Base-by-base conservation (phyloP, 2,329 filamentous ascomycete species). In the Nemania sp. region DNA sequence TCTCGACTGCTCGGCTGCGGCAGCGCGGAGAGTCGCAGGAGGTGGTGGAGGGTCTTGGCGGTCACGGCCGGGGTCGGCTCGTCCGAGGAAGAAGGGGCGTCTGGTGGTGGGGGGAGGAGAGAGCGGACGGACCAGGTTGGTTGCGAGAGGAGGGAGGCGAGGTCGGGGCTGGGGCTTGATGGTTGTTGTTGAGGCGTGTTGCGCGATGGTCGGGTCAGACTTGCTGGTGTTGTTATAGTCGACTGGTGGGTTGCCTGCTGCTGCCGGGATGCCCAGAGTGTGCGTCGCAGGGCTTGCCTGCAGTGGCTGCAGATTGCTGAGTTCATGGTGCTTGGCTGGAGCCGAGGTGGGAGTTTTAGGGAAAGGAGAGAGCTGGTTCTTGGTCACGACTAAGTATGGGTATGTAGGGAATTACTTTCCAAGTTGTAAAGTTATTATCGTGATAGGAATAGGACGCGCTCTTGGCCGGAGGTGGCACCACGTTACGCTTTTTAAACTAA, bases 11-110 rank as follows among this genome's bases (percentile, higher is more conserved):
- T 77, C 0, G 94, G 92, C 1, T 83, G 82, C 0, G 94, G 92
- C 0, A 99, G 87, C 13, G 94, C 93, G 3, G 93, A 96, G 40
- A 98, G 87, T 17, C 91, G 90, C 37, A 97, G 87, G 10, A 98
- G 87, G 74, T 97, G 94, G 68, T 86, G 87, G 0, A 98, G 83
- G 73, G 92, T 87, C 46, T 85, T 73, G 0, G 86, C 79, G 0
- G 89, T 87, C 63, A 96, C 83, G 62, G n/a, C n/a, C n/a, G 74
- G 57, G 54, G 74, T 48, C 53, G 69, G 39, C 17, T 72, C 13
- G 40, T 10, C 15, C 73, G 43, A 40, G 40, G 65, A 17, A 10
- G 73, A 51, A 54, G 73, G 43, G 50, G 65, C 34, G 15, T 68
- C 57, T 62, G 74, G 47, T 12, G 89, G 86, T 62, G 74, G 47